Percentiles rank a stretch among this genome's conserved stretches.
phyloP scores from a whole-genome alignment of 2,329 filamentous ascomycete species.

The Cladophialophora carrionii region DNA sequence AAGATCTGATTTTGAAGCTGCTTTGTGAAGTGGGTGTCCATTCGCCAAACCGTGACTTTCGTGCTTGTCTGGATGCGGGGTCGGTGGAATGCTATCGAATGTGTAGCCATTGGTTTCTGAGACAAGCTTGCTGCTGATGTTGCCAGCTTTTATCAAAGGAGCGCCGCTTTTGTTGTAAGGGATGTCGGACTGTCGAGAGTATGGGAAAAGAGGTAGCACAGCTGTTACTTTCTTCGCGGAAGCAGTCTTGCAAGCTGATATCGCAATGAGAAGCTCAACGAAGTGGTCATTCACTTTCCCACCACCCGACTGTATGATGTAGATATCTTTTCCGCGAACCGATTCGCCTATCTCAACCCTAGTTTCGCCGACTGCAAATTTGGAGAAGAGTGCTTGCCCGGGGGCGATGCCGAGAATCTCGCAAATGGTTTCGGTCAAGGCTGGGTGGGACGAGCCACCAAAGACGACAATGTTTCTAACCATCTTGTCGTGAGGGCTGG shows the following conservation, averaged over 20 bases:
- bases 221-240: conserved; percentile 92
- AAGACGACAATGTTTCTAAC: conserved; percentile 94
- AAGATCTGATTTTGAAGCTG: conserved; percentile 69
- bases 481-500: conserved; percentile 56
- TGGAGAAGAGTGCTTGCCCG: conserved; percentile 80
- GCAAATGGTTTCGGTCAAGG: conserved; percentile 84
- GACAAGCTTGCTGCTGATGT: conserved; percentile 44
- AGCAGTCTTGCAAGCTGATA: conserved; percentile 95
- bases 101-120: conserved; percentile 63
- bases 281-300: conserved; percentile 95
- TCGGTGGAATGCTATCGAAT: conserved; percentile 89
- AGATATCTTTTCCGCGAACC: conserved; percentile 97
- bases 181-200: conserved; percentile 92
- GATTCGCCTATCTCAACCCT: conserved; percentile 95
- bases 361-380: conserved; percentile 94
- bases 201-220: conserved; percentile 92
- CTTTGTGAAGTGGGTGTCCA: conserved; percentile 72
- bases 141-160: conserved; percentile 73
- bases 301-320: conserved; percentile 93
- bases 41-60: conserved; percentile 68
- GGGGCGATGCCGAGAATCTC: conserved; percentile 83
- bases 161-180: conserved; percentile 96
- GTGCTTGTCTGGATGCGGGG: conserved; percentile 73
- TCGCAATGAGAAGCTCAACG: conserved; percentile 95
- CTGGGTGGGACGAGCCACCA: conserved; percentile 88